These are phyloP conservation scores for Incumbomyces lentus DNA, from an alignment of 2,329 filamentous ascomycete genomes.

Conservation along the genomic window DNA sequence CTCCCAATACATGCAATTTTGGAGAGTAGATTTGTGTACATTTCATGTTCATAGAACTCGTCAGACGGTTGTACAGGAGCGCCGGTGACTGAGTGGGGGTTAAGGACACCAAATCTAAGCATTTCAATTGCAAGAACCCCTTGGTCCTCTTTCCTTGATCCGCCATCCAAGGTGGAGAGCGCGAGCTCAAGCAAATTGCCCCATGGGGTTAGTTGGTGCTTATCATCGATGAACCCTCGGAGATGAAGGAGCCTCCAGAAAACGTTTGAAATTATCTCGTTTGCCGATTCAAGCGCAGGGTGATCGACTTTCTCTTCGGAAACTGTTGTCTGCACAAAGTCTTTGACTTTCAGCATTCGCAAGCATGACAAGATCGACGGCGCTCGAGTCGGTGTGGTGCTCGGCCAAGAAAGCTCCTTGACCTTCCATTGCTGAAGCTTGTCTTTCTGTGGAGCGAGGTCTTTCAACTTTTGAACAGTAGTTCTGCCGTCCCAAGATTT, in stretches of 20 bases:
- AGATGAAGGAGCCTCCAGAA: conserved; percentile 86
- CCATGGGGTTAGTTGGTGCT: conserved; percentile 74
- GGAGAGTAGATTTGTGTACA: conserved; percentile 70
- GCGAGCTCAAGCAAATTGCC: conserved; percentile 67
- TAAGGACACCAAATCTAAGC: conserved; percentile 66
- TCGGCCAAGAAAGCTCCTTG: conserved; percentile 37
- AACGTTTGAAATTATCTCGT: conserved; percentile 63
- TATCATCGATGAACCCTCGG: conserved; percentile 68
- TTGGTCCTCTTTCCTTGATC: conserved; percentile 59
- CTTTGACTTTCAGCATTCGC: conserved; percentile 55
- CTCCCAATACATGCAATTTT: conserved; percentile 75
- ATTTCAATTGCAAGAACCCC: conserved; percentile 78
- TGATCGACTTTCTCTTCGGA: conserved; percentile 23
- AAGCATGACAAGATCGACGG: conserved; percentile 31
- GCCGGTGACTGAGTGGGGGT: conserved; percentile 25
- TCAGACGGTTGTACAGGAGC: neutral
- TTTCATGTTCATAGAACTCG: conserved; percentile 20
- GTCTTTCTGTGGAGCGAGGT: conserved; percentile 42
- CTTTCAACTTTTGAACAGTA: conserved; percentile 53
- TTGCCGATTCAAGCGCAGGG: conserved; percentile 43
- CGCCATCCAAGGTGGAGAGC: conserved; percentile 51
- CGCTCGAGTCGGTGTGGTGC: conserved; percentile 29
- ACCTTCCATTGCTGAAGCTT: conserved; percentile 62
- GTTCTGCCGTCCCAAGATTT: conserved; percentile 74
- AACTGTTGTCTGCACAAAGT: conserved; percentile 61